phyloP scores from a whole-genome alignment of 2,329 filamentous ascomycete species.

The Fusarium secorum region DNA sequence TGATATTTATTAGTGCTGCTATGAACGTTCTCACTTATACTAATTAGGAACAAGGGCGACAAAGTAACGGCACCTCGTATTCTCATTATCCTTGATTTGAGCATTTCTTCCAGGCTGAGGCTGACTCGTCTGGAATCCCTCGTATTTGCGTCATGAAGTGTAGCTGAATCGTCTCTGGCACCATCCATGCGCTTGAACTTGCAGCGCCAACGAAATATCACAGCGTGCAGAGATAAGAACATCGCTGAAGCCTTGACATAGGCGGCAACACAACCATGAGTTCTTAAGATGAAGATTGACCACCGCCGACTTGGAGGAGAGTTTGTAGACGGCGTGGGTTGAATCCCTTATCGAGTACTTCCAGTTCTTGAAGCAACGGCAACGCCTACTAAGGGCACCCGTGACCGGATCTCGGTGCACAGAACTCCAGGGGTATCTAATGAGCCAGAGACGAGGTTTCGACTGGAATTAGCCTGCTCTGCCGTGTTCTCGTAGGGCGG shows the following conservation, averaged over 20 bases:
- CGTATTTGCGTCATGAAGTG: not conserved
- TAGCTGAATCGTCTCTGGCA: not conserved
- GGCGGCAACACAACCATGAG: no score
- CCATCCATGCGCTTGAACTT: not conserved
- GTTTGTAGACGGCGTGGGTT: no score
- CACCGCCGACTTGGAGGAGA: not conserved
- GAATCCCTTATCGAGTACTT: not conserved
- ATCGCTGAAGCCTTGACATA: not conserved
- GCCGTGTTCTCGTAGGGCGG: not conserved
- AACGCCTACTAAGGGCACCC: not conserved
- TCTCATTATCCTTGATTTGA: not conserved
- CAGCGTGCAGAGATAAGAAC: not conserved
- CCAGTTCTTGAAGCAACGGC: not conserved
- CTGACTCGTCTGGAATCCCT: not conserved
- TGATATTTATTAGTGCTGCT: no score
- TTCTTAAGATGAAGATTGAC: not conserved
- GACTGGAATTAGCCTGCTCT: not conserved
- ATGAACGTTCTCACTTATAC: not conserved
- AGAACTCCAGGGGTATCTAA: not conserved
- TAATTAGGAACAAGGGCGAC: not conserved
- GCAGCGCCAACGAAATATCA: no score
- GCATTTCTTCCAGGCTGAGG: not conserved
- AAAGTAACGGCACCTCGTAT: not conserved
- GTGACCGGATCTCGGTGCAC: no score
- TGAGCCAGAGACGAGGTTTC: not conserved